These are phyloP conservation scores for Kazachstania sp. DNA, from an alignment of 1,139 yeast genomes.

Conservation along the genomic window DNA sequence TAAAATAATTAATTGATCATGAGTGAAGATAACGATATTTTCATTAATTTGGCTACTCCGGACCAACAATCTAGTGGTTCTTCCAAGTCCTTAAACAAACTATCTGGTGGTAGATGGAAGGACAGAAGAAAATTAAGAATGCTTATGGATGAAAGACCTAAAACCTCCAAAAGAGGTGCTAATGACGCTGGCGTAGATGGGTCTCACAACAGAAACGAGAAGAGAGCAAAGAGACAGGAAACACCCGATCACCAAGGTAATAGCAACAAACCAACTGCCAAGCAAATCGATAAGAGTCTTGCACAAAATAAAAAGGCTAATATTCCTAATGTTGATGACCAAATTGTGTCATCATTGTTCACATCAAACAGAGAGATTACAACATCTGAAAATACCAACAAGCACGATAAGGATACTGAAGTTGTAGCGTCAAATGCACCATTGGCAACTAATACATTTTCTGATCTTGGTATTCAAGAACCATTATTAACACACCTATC, in stretches of 20 bases:
- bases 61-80: constrained; percentile 8
- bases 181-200: neutral
- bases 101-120: constrained; percentile 71
- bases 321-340: constrained; percentile 1
- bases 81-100: constrained; percentile 32
- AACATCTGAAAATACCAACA: constrained; percentile 23
- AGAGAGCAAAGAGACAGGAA: neutral
- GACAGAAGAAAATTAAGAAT: constrained; percentile 48
- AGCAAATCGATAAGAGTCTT: constrained; percentile 13
- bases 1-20: constrained; percentile 5
- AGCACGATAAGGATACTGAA: constrained; percentile 27
- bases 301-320: neutral
- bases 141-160: constrained; percentile 27
- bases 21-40: constrained; percentile 30
- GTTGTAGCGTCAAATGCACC: constrained; percentile 70
- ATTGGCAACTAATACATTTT: constrained; percentile 52
- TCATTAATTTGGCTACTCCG: constrained; percentile 25
- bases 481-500: constrained; percentile 46
- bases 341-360: constrained; percentile 68
- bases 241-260: neutral
- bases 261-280: constrained; percentile 4
- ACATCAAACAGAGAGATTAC: constrained; percentile 52
- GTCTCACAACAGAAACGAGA: neutral
- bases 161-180: constrained; percentile 19
- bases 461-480: constrained; percentile 59